phyloP scores from a whole-genome alignment of 1,284 basidiomycete species.

The Testicularia cyperi region DNA sequence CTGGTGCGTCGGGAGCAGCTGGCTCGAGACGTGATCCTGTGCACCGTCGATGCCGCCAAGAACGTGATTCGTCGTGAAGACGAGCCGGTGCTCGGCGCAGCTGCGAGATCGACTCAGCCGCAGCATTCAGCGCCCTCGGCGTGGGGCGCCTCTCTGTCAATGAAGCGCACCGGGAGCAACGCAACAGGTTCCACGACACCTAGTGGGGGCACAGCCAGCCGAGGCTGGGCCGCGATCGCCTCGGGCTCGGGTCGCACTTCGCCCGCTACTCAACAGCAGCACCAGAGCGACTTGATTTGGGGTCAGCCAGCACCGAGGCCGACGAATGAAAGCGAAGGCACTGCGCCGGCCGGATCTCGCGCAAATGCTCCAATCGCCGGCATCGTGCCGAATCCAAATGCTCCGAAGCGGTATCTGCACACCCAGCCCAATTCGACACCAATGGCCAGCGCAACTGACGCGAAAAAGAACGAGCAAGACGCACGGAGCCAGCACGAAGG shows the following conservation, averaged over 20 bases:
- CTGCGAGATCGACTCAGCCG: too few species aligned
- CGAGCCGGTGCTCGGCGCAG: slow-evolving; percentile 20
- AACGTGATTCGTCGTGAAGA: slow-evolving; percentile 27
- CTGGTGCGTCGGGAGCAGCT: slow-evolving; percentile 26
- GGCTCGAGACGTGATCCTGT: slow-evolving; percentile 30
- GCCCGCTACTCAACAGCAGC: slow-evolving; percentile 10
- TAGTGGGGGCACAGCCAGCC: slow-evolving; percentile 8
- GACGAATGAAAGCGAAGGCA: too few species aligned
- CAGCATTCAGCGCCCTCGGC: too few species aligned
- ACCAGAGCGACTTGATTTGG: too few species aligned
- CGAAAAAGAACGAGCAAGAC: too few species aligned
- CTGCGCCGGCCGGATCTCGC: too few species aligned
- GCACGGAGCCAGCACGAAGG: slow-evolving; percentile 1
- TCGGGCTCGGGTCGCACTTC: slow-evolving; percentile 32
- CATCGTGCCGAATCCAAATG: slow-evolving; percentile 30
- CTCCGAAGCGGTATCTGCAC: slow-evolving; percentile 1
- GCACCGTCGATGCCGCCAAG: slow-evolving; percentile 23
- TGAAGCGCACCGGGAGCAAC: slow-evolving; percentile 14
- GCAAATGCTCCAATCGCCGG: slow-evolving; percentile 15
- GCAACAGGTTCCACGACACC: slow-evolving; percentile 5
- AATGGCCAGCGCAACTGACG: not conserved
- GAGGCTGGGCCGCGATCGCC: slow-evolving; percentile 36
- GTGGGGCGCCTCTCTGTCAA: slow-evolving; percentile 16
- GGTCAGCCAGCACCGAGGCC: slow-evolving; percentile 2
- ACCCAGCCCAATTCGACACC: not conserved